Conservation (phyloP, 2,329 filamentous ascomycete genomes). For the Aspergillus puulaauensis region DNA sequence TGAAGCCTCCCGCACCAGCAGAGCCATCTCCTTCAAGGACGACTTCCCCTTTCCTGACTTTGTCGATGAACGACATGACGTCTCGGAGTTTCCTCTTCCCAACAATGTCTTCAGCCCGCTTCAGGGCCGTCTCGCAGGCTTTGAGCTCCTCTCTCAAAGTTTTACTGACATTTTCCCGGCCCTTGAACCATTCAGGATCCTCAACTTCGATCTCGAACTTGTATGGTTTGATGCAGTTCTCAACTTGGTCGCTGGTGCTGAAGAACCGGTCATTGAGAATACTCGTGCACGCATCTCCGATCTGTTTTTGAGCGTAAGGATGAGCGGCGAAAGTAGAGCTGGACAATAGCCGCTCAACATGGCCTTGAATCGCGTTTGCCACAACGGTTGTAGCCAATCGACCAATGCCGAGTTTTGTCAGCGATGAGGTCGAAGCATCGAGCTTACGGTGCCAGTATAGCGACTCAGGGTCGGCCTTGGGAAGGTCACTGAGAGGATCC, state of each 20-base stretch:
- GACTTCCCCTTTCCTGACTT: conserved; percentile 80
- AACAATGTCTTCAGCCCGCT: conserved; percentile 71
- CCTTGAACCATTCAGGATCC: conserved; percentile 81
- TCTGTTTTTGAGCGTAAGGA: conserved; percentile 89
- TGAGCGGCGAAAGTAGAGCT: conserved; percentile 85
- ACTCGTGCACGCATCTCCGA: conserved; percentile 81
- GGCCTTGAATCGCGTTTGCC: conserved; percentile 78
- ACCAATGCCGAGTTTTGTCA: conserved; percentile 93
- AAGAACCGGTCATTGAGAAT: conserved; percentile 95
- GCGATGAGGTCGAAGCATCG: conserved; percentile 82
- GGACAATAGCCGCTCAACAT: conserved; percentile 75
- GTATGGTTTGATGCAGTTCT: conserved; percentile 98
- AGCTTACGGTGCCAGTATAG: conserved; percentile 93
- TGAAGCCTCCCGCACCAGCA: conserved; percentile 91
- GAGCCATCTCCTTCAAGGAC: conserved; percentile 78
- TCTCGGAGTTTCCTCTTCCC: conserved; percentile 84
- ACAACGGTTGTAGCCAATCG: conserved; percentile 90
- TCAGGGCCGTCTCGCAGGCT: conserved; percentile 77
- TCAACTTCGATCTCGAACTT: conserved; percentile 98
- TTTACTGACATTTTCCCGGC: conserved; percentile 75
- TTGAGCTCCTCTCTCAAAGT: conserved; percentile 85
- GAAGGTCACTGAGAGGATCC: conserved; percentile 73
- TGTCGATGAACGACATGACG: conserved; percentile 88
- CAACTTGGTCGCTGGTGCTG: conserved; percentile 94
- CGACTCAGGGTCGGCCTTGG: conserved; percentile 80